Evolutionary conservation across 225 moss, liverwort and hornwort genomes (phyloP).

Genomic region (Ulota crispa): DNA sequence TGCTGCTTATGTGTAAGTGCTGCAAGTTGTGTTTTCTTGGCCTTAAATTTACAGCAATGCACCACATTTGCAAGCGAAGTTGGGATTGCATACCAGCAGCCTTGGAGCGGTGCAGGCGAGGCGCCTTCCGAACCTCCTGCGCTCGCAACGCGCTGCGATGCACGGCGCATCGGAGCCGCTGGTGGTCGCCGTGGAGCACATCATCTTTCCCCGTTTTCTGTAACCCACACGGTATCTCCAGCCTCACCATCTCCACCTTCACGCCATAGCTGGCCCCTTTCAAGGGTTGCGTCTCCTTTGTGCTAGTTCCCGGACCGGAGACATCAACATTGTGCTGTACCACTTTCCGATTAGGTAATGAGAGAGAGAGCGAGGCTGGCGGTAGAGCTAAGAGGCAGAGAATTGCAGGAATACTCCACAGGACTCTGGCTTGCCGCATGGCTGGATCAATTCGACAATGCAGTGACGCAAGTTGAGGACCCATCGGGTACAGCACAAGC

Average conservation of each 20-base stretch:
- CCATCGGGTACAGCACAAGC: constrained; percentile 19
- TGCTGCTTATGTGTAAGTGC: neutral
- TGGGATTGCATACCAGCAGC: constrained; percentile 25
- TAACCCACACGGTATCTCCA: constrained; percentile 36
- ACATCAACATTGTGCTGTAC: neutral
- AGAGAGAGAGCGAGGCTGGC: constrained; percentile 11
- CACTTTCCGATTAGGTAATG: neutral
- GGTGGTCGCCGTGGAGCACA: constrained; percentile 24
- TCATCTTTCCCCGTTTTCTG: constrained; percentile 3
- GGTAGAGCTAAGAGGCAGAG: constrained; percentile 25
- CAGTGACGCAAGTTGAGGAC: neutral
- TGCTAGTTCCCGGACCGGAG: neutral
- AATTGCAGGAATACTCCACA: constrained; percentile 25
- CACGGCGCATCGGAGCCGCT: constrained; percentile 51
- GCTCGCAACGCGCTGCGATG: constrained; percentile 47
- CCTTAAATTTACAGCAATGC: neutral
- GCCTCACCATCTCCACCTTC: constrained; percentile 53
- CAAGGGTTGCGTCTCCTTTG: neutral
- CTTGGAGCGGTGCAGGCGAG: constrained; percentile 2
- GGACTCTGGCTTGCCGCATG: constrained; percentile 16
- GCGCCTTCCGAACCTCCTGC: constrained; percentile 34
- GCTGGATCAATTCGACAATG: neutral
- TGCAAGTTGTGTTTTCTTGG: neutral
- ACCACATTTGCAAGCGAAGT: neutral
- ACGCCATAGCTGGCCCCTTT: constrained; percentile 29